Base-by-base conservation (phyloP, 331 rosid genomes). In the Stylosanthes scabra region DNA sequence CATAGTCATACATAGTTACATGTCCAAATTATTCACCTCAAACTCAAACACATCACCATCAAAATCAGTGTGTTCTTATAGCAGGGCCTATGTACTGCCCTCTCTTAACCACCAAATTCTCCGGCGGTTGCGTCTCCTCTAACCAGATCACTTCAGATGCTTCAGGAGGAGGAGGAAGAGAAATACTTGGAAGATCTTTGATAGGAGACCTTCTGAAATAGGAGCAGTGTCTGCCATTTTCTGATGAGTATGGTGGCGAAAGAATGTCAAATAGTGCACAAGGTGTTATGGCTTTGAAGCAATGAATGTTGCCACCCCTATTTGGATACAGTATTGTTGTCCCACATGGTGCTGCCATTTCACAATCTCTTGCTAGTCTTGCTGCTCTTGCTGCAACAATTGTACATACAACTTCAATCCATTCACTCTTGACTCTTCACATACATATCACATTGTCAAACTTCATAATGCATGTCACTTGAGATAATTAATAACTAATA, bases 211-310 rank as follows among this genome's bases (percentile, higher is more conserved):
- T 83, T 25, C 49, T 65, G 69, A 59, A 83, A 44, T 83, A 83
- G 9, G 78, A 78, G 81, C 86, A 83, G 75, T 83, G 80, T 28
- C 86, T 46, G 1, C 78, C 86, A 16, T 78, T 75, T 70, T 78
- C 75, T 8, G 78, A 59, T 28, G 83, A 78, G 64, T 78, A 83
- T 6, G 86, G 86, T 3, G 86, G 86, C 42, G 86, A 71, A 77
- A 83, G 83, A 47, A 83, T 71, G 69, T 78, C 83, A 40, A 83
- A 83, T 65, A 83, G 83, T 52, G 86, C 83, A 29, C 81, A 83
- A 7, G 86, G 83, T 16, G 81, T 79, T 39, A 75, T 10, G 60
- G 86, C 86, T 71, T 75, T 70, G 12, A 79, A 83, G 67, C 86
- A 74, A 51, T 83, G 86, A 51, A 83, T 75, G 74, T 83, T 83